phyloP scores from a whole-genome alignment of 2,329 filamentous ascomycete genomes.

The Colletotrichum siamense region DNA sequence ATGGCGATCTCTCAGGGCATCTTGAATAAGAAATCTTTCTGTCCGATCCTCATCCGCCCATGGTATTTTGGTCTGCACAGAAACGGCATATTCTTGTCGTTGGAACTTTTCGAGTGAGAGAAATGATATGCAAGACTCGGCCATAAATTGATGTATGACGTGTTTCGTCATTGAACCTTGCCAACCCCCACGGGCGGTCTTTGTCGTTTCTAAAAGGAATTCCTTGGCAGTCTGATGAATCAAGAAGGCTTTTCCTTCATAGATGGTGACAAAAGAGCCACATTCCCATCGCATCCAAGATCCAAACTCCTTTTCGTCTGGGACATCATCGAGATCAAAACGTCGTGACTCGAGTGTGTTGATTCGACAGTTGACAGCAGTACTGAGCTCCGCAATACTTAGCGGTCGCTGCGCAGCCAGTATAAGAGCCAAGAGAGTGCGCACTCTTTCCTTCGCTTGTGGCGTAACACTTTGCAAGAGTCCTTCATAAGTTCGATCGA shows the following conservation, averaged over 20 bases:
- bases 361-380: not conserved
- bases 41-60: too few relatives aligned
- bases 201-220: not conserved
- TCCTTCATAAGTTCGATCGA: not conserved
- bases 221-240: not conserved
- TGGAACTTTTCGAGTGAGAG: rapidly evolving
- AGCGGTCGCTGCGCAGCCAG: not conserved
- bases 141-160: not conserved
- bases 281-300: not conserved
- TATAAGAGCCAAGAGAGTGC: not conserved
- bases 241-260: not conserved
- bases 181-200: rapidly evolving
- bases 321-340: not conserved
- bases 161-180: not conserved
- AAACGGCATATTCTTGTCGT: rapidly evolving
- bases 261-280: not conserved
- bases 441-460: not conserved
- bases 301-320: not conserved
- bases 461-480: not conserved
- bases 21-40: too few relatives aligned
- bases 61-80: not conserved
- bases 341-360: not conserved
- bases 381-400: not conserved
- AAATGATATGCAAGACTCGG: not conserved
- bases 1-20: too few relatives aligned